These are phyloP conservation scores for Ustilago trichophora DNA, from an alignment of 1,284 basidiomycete genomes.

Conservation along the genomic window DNA sequence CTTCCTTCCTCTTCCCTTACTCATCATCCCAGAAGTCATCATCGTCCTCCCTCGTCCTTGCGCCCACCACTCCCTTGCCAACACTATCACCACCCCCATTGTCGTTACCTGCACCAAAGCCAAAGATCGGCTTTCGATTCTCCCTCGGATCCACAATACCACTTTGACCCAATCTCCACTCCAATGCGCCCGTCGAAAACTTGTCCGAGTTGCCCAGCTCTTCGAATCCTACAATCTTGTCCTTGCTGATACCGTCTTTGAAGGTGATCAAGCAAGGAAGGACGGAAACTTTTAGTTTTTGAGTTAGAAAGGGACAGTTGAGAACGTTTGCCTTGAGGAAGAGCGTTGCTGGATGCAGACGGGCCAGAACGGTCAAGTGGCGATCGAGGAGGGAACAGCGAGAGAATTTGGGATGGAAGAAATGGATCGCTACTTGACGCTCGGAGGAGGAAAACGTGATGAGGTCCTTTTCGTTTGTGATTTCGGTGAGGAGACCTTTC, in stretches of 20 bases:
- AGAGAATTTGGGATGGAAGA: constrained; percentile 90
- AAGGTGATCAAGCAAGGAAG: constrained; percentile 93
- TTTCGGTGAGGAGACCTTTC: constrained; percentile 80
- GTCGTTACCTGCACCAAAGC: constrained; percentile 11
- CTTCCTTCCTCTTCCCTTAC: no score
- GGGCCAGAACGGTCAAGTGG: constrained; percentile 89
- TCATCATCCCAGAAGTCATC: constrained; percentile 49
- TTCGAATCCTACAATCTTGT: constrained; percentile 93
- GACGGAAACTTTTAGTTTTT: constrained; percentile 85
- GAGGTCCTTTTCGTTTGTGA: constrained; percentile 87
- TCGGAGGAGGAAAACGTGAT: constrained; percentile 70
- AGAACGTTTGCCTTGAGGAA: constrained; percentile 92
- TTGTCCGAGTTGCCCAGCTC: constrained; percentile 81
- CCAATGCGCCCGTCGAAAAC: constrained; percentile 83
- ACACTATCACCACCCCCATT: constrained; percentile 14
- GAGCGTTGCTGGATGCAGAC: constrained; percentile 85
- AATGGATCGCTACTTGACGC: constrained; percentile 78
- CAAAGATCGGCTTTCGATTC: constrained; percentile 43
- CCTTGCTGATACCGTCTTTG: constrained; percentile 83
- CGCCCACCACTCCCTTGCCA: constrained; percentile 34
- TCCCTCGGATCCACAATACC: constrained; percentile 40
- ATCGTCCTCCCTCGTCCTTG: constrained; percentile 22
- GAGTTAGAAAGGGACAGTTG: constrained; percentile 91
- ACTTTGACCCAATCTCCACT: constrained; percentile 74
- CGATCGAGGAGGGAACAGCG: constrained; percentile 96